Evolutionary conservation across 495 filamentous ascomycete species (phyloP), one percentile per base, ranked within the genome.

Genomic region (Penicillium ochrochloron): DNA sequence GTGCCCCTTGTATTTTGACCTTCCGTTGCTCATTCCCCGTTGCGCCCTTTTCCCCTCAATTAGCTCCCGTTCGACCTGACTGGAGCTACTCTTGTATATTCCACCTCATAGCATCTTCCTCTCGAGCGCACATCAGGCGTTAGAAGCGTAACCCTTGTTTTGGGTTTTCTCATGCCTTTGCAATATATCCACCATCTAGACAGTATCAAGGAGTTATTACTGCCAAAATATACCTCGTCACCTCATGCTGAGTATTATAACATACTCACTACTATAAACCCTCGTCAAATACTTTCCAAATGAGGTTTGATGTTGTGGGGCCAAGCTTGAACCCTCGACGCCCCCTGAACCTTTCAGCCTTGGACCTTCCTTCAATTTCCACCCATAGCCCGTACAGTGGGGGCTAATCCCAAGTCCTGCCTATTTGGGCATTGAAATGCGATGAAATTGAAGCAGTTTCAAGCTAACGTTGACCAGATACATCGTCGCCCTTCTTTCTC

Each of bases 81-180:
- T 58, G 35, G 12, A n/a, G 41, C 39, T 31, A 34, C 57, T 4
- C 29, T 29, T 64, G 56, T 68, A 66, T 68, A 64, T 68, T 54
- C 57, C 9, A 57, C 64, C 27, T 55, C 46, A 12, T 54, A 65
- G 64, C 66, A 64, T 70, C 3, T 66, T 60, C 37, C 59, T 61
- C 50, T 27, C 60, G n/a, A 69, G 67, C 67, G 60, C 60, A 33
- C 27, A 63, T 52, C 25, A 60, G 62, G 62, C 48, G 59, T 69
- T 61, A 55, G 42, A 60, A 53, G n/a, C 59, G 41, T 31, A 34
- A 48, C 41, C 37, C 19, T 61, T 37, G 21, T 27, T 56, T 41
- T 59, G 25, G 48, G 35, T 56, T 7, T 55, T 52, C 31, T 3
- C 27, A 52, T 31, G 2, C 25, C 4, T 48, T 48, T 52, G 27